These are phyloP conservation scores for Smittium culicis DNA, from an alignment of 371 early-diverging fungal species.

Conservation along the genomic window DNA sequence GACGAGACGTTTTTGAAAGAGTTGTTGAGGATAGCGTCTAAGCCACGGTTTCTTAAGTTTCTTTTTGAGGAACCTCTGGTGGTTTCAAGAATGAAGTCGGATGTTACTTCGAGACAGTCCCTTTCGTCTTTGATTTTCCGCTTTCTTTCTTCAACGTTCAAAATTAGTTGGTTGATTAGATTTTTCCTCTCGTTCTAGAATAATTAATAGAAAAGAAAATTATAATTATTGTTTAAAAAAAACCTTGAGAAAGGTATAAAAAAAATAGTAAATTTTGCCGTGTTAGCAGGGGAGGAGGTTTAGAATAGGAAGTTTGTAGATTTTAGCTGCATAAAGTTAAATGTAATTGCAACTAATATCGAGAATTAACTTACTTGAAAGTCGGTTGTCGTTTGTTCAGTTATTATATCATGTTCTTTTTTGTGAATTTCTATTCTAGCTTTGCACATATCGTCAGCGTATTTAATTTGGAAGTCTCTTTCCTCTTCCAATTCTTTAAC, in stretches of 20 bases:
- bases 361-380: constrained; percentile 7
- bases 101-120: constrained; percentile 58
- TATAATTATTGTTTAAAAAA: constrained; percentile 27
- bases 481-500: constrained; percentile 40
- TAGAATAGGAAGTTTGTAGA: background rate
- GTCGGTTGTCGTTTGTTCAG: constrained; percentile 19
- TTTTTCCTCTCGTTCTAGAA: constrained; percentile 47
- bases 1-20: background rate
- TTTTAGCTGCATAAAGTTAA: background rate
- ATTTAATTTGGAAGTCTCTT: constrained; percentile 52
- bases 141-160: constrained; percentile 56
- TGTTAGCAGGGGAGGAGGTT: background rate
- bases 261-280: background rate
- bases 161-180: constrained; percentile 54
- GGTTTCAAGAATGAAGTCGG: constrained; percentile 17
- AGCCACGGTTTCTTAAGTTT: constrained; percentile 31
- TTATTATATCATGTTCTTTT: constrained; percentile 12
- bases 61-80: constrained; percentile 20
- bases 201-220: constrained; percentile 14
- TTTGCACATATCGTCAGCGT: constrained; percentile 40
- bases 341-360: background rate
- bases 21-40: constrained; percentile 13
- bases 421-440: constrained; percentile 21
- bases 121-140: constrained; percentile 66
- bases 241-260: background rate